Evolutionary conservation across 768 basidiomycete species (phyloP).

Genomic region (Tricholoma terreum): DNA sequence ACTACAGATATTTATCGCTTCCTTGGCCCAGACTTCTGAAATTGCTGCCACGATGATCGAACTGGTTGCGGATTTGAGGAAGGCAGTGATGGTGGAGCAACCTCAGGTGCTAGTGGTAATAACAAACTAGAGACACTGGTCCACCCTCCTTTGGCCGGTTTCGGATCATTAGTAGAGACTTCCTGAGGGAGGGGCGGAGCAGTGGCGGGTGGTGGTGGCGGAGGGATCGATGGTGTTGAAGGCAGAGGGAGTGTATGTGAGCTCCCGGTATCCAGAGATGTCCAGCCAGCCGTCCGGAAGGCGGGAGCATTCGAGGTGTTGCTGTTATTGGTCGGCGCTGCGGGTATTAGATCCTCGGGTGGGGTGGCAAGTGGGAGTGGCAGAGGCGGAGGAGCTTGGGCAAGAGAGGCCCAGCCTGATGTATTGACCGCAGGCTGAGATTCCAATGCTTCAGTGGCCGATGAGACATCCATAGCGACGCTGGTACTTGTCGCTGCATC

Average conservation of each 20-base stretch:
- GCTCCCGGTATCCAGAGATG: slow-evolving; percentile 55
- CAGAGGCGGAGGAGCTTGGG: slow-evolving; percentile 15
- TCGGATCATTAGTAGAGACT: background rate
- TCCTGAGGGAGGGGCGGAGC: slow-evolving; percentile 2
- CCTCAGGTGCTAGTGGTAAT: background rate
- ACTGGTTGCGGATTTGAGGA: slow-evolving; percentile 27
- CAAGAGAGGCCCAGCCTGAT: slow-evolving; percentile 50
- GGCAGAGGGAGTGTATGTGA: slow-evolving; percentile 23
- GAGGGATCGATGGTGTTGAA: slow-evolving; percentile 1
- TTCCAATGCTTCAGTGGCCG: slow-evolving; percentile 15
- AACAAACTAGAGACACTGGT: background rate
- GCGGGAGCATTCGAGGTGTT: slow-evolving; percentile 33
- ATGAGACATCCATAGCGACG: slow-evolving; percentile 26
- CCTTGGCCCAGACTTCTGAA: slow-evolving; percentile 40
- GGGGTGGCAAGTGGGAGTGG: slow-evolving; percentile 14
- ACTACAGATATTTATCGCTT: too few relatives aligned
- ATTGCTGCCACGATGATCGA: slow-evolving; percentile 59
- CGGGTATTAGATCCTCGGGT: slow-evolving; percentile 9
- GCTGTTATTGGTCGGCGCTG: slow-evolving; percentile 11
- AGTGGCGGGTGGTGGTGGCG: slow-evolving; percentile 17
- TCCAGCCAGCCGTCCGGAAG: slow-evolving; percentile 66
- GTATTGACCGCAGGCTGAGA: slow-evolving; percentile 36
- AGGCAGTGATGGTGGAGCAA: slow-evolving; percentile 15
- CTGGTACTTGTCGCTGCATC: slow-evolving; percentile 20
- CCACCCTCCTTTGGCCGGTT: background rate